These are phyloP conservation scores for Naumovozyma baii DNA, from an alignment of 805 yeast genomes.

Conservation along the genomic window DNA sequence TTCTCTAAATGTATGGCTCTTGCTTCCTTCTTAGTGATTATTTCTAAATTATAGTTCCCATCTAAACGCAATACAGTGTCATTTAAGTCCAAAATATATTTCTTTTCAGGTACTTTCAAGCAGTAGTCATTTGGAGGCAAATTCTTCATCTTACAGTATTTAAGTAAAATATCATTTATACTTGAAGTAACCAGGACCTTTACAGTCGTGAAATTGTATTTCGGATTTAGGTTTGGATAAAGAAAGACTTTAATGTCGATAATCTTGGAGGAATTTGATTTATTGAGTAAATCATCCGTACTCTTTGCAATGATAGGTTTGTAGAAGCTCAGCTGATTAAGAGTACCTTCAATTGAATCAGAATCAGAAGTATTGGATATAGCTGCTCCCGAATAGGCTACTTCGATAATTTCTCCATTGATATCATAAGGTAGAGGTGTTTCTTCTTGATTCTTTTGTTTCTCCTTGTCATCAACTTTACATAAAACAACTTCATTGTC, in stretches of 20 bases:
- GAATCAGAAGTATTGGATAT: slow-evolving; percentile 2
- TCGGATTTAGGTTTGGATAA: slow-evolving; percentile 27
- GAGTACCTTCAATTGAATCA: slow-evolving; percentile 6
- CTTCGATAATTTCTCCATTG: slow-evolving; percentile 10
- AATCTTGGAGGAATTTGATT: slow-evolving; percentile 20
- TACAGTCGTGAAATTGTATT: slow-evolving; percentile 23
- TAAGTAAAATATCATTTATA: slow-evolving; percentile 31
- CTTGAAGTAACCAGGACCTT: slow-evolving; percentile 29
- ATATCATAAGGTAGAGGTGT: slow-evolving; percentile 44
- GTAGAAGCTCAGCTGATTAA: slow-evolving; percentile 31
- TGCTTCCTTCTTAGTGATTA: slow-evolving; percentile 36
- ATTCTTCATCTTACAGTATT: slow-evolving; percentile 29
- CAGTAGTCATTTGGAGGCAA: slow-evolving; percentile 32
- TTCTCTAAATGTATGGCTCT: slow-evolving; percentile 29
- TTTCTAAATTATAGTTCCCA: slow-evolving; percentile 34
- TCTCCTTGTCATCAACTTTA: slow-evolving; percentile 39
- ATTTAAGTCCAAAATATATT: slow-evolving; percentile 28
- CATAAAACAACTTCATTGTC: slow-evolving; percentile 77
- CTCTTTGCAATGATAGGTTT: slow-evolving; percentile 29
- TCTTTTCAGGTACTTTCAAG: slow-evolving; percentile 29
- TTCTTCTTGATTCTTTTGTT: slow-evolving; percentile 38
- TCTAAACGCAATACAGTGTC: slow-evolving; percentile 35
- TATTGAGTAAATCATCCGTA: slow-evolving; percentile 9
- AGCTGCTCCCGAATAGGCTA: slow-evolving; percentile 2
- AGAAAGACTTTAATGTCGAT: slow-evolving; percentile 27